Evolutionary conservation across 495 filamentous ascomycete genomes (phyloP).

Genomic region (Cercophora scortea): DNA sequence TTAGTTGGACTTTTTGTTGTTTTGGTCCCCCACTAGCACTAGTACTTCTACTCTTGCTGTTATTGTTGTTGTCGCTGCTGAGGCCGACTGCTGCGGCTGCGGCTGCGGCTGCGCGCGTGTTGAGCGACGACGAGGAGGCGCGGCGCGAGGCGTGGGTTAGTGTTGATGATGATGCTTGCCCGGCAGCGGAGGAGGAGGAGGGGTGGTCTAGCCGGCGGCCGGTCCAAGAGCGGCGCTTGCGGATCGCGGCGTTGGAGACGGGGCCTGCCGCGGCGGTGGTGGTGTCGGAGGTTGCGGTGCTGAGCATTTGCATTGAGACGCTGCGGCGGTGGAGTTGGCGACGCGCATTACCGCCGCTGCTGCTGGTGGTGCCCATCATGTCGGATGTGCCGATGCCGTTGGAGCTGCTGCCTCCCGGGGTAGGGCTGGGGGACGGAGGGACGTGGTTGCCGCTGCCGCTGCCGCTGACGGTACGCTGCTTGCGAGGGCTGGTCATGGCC

Average conservation of each 20-base stretch:
- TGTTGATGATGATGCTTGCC: too few relatives aligned
- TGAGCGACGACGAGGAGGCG: background rate
- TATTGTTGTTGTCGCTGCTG: background rate
- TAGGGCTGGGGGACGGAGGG: slow-evolving; percentile 7
- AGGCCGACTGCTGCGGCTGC: background rate
- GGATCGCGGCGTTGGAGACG: slow-evolving; percentile 6
- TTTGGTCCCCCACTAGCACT: background rate
- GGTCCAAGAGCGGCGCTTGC: slow-evolving; percentile 22
- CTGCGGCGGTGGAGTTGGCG: slow-evolving; percentile 15
- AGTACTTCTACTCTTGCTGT: background rate
- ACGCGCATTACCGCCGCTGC: background rate
- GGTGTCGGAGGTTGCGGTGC: background rate
- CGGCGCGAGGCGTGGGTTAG: too few relatives aligned
- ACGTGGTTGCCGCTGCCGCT: slow-evolving; percentile 7
- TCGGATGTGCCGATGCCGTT: background rate
- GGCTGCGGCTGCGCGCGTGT: background rate
- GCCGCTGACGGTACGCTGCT: slow-evolving; percentile 20
- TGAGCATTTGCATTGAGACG: slow-evolving; percentile 20
- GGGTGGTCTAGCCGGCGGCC: background rate
- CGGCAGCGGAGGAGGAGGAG: too few relatives aligned
- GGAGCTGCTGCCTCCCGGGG: slow-evolving; percentile 6
- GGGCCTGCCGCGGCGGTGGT: background rate
- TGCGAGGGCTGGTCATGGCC: slow-evolving; percentile 26
- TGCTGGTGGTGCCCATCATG: slow-evolving; percentile 3
- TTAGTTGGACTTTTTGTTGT: background rate